Evolutionary conservation across 805 yeast genomes (phyloP).

Genomic region (Dipodascus geniculatus): DNA sequence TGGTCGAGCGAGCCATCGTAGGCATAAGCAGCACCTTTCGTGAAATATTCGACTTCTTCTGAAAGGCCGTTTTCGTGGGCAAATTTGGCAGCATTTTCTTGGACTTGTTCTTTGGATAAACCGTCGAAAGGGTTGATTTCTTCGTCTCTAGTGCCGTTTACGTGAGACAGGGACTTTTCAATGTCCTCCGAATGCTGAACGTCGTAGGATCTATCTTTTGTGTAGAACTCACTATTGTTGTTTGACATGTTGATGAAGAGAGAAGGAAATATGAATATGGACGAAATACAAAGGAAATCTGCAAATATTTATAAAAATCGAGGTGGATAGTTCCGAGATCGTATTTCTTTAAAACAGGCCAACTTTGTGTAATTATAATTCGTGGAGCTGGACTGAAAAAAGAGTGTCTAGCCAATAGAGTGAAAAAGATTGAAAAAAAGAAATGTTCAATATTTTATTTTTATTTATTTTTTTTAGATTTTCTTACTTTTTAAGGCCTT

Average conservation of each 20-base stretch:
- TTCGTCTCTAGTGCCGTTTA: neutral
- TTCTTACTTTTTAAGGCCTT: neutral
- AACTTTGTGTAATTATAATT: neutral
- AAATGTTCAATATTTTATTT: too few relatives aligned
- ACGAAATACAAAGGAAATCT: too few relatives aligned
- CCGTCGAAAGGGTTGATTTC: neutral
- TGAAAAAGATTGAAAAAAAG: too few relatives aligned
- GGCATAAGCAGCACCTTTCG: slow-evolving; percentile 46
- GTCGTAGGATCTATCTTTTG: neutral
- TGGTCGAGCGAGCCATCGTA: slow-evolving; percentile 33
- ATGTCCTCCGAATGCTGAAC: neutral
- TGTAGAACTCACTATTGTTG: neutral
- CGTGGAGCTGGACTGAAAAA: too few relatives aligned
- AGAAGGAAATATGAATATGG: too few relatives aligned
- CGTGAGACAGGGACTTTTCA: neutral
- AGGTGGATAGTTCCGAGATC: neutral
- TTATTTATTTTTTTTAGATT: too few relatives aligned
- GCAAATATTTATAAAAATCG: neutral
- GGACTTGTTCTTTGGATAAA: slow-evolving; percentile 7
- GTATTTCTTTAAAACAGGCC: neutral
- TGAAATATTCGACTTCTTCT: slow-evolving; percentile 19
- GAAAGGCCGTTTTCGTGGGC: slow-evolving; percentile 19
- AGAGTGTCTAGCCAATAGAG: too few relatives aligned
- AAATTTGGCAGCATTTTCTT: slow-evolving; percentile 13
- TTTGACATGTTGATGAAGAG: neutral